Conservation (phyloP, 2,329 filamentous ascomycete genomes). For the Keithomyces neogunnii region DNA sequence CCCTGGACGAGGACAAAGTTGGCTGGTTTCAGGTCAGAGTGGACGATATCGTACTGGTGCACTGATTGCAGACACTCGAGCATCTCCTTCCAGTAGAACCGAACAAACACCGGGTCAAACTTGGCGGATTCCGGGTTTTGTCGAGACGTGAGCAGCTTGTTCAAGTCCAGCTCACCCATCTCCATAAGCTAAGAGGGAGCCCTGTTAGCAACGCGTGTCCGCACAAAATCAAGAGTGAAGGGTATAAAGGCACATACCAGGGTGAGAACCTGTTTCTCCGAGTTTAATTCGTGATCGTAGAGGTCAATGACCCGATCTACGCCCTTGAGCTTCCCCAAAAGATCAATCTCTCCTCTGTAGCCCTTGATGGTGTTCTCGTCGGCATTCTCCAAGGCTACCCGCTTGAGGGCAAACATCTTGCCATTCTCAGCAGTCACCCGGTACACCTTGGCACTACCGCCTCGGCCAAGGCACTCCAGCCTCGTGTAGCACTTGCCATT, state of each 20-base stretch:
- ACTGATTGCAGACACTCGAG: conserved; percentile 88
- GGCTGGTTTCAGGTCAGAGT: conserved; percentile 92
- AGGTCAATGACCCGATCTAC: conserved; percentile 87
- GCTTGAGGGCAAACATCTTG: conserved; percentile 88
- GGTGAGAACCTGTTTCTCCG: conserved; percentile 79
- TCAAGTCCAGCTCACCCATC: conserved; percentile 88
- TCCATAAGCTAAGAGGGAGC: conserved; percentile 68
- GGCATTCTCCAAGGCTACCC: conserved; percentile 82
- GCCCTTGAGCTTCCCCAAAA: conserved; percentile 71
- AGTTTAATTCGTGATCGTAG: conserved; percentile 88
- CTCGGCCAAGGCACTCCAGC: conserved; percentile 82
- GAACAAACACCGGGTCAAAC: conserved; percentile 83
- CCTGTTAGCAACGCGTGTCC: too few species aligned
- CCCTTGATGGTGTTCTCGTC: conserved; percentile 77
- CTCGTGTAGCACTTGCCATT: conserved; percentile 89
- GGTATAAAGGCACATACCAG: conserved; percentile 49
- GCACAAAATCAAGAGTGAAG: background rate
- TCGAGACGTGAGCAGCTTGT: conserved; percentile 70
- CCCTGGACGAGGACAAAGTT: conserved; percentile 94
- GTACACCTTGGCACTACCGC: conserved; percentile 91
- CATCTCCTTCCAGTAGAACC: conserved; percentile 99
- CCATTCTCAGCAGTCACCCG: conserved; percentile 95
- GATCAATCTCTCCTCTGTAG: conserved; percentile 91
- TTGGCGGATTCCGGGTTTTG: conserved; percentile 63
- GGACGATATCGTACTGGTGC: conserved; percentile 84